Evolutionary conservation across 768 basidiomycete genomes (phyloP), one percentile per base, ranked within the genome.

Genomic region (Lyophyllum decastes): DNA sequence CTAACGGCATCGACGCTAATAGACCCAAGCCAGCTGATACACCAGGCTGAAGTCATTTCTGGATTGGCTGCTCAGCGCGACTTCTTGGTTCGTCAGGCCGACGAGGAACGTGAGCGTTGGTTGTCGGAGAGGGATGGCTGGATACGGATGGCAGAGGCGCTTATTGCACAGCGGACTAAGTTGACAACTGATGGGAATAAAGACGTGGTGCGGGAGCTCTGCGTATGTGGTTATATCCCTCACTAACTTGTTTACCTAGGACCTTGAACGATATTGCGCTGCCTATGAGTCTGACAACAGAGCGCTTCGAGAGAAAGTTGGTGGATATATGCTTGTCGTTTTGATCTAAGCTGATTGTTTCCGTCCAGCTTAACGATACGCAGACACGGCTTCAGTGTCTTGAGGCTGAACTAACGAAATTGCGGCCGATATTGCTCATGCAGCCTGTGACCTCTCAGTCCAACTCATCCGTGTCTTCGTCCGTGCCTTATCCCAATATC

Each of bases 371-470:
- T 6, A 68, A 76, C 44, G 86, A 88, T 54, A 76, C 82, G 0
- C 83, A 87, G 60, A 64, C 67, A 5, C 82, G 87, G 38, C 70
- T 87, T 11, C 70, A 78, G 24, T 61, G 75, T 1, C 78, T 92
- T 0, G 90, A 92, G 71, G 65, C 77, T 11, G 90, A 92, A 66
- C 75, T 92, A 8, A 69, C 74, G 2, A 82, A 83, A 59, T 78
- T 92, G 30, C 83, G 84, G 47, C 90, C 90, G 0, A 70, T 90
- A 34, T 77, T 92, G 45, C 73, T 90, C 14, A 83, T 90, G 80
- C 84, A 87, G 48, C 83, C 87, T 19, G 75, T 72, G 21, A 62
- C 74, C 40, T 51, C 60, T 71, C 60, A 51, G 64, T 61, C 53
- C 61, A 50, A 30, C 67, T 52, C 61, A 6, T 62, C 65, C 17